These are phyloP conservation scores for Thielaviopsis populi DNA, from an alignment of 2,329 filamentous ascomycete genomes.

Conservation along the genomic window DNA sequence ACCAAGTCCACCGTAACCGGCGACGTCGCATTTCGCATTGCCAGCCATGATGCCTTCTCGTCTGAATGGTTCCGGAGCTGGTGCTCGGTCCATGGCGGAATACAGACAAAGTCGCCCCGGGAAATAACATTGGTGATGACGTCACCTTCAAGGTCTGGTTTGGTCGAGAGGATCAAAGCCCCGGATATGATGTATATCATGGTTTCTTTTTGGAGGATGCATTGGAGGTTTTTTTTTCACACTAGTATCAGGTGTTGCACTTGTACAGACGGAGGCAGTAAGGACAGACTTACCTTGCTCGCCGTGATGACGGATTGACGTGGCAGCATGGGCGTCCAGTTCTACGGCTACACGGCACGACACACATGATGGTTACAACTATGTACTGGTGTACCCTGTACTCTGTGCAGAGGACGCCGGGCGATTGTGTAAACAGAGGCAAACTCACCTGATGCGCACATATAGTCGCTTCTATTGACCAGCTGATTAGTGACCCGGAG, in stretches of 20 bases:
- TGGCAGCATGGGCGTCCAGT: conserved; percentile 45
- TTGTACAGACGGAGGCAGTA: neutral
- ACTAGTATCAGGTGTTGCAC: neutral
- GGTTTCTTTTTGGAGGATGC: conserved; percentile 35
- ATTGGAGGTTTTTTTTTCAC: neutral
- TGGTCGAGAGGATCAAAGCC: conserved; percentile 43
- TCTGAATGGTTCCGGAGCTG: conserved; percentile 53
- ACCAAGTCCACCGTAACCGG: conserved; percentile 48
- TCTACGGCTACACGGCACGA: conserved; percentile 23
- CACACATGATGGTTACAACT: neutral
- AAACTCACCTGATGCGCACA: conserved; percentile 49
- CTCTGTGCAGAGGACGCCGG: neutral
- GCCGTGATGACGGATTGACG: conserved; percentile 53
- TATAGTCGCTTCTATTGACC: conserved; percentile 45
- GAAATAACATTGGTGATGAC: conserved; percentile 40
- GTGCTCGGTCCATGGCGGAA: conserved; percentile 56
- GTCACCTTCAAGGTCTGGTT: conserved; percentile 36
- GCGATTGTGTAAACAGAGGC: neutral
- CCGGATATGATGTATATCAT: conserved; percentile 53
- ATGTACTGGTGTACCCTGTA: neutral
- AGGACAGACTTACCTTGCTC: conserved; percentile 39
- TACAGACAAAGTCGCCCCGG: conserved; percentile 53
- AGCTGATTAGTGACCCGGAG: conserved; percentile 23
- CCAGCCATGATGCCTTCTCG: conserved; percentile 46
- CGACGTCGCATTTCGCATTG: conserved; percentile 45